A percentile compares a stretch with the other conserved stretches of the same genome.
Evolutionary conservation across 768 basidiomycete species (phyloP).

Genomic region (Pisolithus tinctorius): DNA sequence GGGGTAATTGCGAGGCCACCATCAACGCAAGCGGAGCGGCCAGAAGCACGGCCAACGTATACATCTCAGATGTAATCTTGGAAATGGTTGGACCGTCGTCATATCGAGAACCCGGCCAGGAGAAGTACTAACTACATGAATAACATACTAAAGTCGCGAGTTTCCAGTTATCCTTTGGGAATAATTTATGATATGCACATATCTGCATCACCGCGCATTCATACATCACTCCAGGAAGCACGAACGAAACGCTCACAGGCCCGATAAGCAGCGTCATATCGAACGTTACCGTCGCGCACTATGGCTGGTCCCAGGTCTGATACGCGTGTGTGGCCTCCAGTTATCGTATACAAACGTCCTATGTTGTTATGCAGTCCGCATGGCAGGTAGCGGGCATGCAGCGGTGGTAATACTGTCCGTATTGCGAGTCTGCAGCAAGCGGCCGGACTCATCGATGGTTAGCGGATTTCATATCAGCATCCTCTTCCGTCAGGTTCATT

Average conservation of each 20-base stretch:
- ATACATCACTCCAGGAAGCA: not conserved
- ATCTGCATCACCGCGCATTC: conserved; percentile 3
- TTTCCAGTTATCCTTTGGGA: not conserved
- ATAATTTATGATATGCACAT: not conserved
- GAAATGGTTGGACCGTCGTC: no score
- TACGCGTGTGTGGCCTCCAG: not conserved
- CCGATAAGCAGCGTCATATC: not conserved
- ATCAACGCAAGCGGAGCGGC: no score
- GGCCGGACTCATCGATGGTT: no score
- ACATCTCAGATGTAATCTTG: not conserved
- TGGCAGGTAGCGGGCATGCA: no score
- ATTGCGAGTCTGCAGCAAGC: no score
- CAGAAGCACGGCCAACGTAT: no score
- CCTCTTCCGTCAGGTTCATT: no score
- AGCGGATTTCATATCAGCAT: no score
- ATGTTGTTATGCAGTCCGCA: no score
- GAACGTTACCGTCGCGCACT: no score
- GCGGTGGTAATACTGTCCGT: no score
- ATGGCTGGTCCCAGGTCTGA: not conserved
- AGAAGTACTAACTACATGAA: not conserved
- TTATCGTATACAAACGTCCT: not conserved
- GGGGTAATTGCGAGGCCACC: no score
- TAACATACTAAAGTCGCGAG: not conserved
- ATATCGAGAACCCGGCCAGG: not conserved
- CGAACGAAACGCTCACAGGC: not conserved